These are phyloP conservation scores for Phyllosticta citrichinensis DNA, from an alignment of 2,329 filamentous ascomycete genomes.

Conservation along the genomic window DNA sequence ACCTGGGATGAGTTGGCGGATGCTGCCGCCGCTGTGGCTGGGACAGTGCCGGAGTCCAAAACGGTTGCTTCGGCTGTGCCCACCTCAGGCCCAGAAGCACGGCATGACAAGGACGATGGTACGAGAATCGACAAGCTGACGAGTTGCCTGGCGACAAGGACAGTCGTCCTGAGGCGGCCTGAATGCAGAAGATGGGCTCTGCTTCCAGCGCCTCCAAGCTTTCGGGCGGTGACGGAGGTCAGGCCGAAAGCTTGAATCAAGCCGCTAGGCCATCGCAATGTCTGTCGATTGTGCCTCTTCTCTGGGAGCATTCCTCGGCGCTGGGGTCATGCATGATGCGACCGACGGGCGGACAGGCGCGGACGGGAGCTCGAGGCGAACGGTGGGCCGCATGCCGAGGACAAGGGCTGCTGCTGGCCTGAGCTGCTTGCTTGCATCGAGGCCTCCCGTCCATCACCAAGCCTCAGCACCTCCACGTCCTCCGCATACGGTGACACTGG, in stretches of 20 bases:
- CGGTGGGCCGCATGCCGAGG: background rate
- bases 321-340: background rate
- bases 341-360: background rate
- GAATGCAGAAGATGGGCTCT: background rate
- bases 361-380: background rate
- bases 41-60: background rate
- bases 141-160: background rate
- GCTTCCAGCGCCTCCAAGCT: background rate
- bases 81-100: background rate
- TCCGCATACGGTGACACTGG: background rate
- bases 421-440: background rate
- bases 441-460: background rate
- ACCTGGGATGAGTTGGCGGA: background rate
- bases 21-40: background rate
- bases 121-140: background rate
- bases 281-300: background rate
- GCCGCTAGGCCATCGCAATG: background rate
- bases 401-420: background rate
- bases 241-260: background rate
- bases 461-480: background rate
- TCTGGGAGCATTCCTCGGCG: background rate
- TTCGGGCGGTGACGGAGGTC: background rate
- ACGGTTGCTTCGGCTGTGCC: background rate
- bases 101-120: background rate
- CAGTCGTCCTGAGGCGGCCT: background rate